Conservation (phyloP, 805 yeast genomes). For the Saccharomyces jurei region DNA sequence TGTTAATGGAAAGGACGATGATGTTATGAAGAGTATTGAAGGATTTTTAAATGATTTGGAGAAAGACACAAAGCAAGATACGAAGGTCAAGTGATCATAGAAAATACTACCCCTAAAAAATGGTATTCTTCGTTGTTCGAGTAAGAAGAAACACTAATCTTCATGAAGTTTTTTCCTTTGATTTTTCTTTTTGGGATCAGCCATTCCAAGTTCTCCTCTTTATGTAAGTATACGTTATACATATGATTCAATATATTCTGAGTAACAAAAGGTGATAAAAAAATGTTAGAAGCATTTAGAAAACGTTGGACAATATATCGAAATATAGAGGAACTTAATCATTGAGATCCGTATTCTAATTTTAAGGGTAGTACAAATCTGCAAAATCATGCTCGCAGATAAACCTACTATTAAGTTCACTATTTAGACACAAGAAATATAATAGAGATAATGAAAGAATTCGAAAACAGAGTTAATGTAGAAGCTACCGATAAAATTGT, state of each 20-base stretch:
- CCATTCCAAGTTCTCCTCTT: not conserved
- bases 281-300: not conserved
- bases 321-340: no score
- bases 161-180: no score
- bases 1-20: not conserved
- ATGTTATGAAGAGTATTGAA: constrained; percentile 12
- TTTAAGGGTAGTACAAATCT: no score
- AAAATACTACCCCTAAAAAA: not conserved
- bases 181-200: not conserved
- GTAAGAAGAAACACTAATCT: no score
- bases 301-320: no score
- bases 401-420: no score
- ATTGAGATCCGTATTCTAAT: no score
- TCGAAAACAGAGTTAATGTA: no score
- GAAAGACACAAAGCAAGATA: constrained; percentile 8
- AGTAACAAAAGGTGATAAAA: not conserved
- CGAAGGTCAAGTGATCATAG: not conserved
- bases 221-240: not conserved
- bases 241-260: not conserved
- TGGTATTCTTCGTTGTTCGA: not conserved
- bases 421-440: no score
- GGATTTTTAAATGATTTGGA: constrained; percentile 19
- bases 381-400: no score
- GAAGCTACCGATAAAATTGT: no score
- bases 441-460: no score